Evolutionary conservation across 2,329 filamentous ascomycete genomes (phyloP).

Genomic region (Cladosporium sp.): DNA sequence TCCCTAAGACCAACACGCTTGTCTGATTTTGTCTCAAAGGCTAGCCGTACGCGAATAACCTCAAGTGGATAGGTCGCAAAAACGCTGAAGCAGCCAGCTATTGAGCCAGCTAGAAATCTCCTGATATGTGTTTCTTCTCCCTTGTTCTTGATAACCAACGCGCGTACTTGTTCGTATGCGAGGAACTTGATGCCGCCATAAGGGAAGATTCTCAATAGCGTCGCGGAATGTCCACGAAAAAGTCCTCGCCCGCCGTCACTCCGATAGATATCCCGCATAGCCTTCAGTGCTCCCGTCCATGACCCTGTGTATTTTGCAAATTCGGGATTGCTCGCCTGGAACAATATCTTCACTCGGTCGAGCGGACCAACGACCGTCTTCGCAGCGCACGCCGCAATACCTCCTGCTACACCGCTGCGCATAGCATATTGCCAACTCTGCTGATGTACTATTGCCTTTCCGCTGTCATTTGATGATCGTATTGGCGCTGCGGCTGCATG

Average conservation of each 20-base stretch:
- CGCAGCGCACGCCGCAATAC: conserved; percentile 84
- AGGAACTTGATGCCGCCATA: conserved; percentile 98
- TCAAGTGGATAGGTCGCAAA: conserved; percentile 96
- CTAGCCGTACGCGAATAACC: conserved; percentile 83
- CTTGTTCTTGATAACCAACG: conserved; percentile 64
- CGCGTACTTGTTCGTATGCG: conserved; percentile 92
- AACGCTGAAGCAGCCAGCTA: conserved; percentile 83
- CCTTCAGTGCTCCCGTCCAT: conserved; percentile 76
- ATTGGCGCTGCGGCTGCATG: conserved; percentile 15
- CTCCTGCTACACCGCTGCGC: conserved; percentile 79
- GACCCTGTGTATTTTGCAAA: conserved; percentile 90
- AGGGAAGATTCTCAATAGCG: conserved; percentile 88
- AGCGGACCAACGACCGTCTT: conserved; percentile 95
- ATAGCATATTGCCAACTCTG: conserved; percentile 78
- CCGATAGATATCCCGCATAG: conserved; percentile 76
- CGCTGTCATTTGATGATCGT: conserved; percentile 23
- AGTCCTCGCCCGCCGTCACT: conserved; percentile 71
- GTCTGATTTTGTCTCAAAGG: conserved; percentile 83
- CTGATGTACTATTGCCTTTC: conserved; percentile 56
- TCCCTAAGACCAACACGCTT: conserved; percentile 64
- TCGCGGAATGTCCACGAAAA: conserved; percentile 92
- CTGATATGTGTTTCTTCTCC: conserved; percentile 76
- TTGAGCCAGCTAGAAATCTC: conserved; percentile 66
- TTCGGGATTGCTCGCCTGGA: conserved; percentile 90
- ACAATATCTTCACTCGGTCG: conserved; percentile 97